phyloP scores from a whole-genome alignment of 129 eudicot genomes.

The Lactuca sativa region DNA sequence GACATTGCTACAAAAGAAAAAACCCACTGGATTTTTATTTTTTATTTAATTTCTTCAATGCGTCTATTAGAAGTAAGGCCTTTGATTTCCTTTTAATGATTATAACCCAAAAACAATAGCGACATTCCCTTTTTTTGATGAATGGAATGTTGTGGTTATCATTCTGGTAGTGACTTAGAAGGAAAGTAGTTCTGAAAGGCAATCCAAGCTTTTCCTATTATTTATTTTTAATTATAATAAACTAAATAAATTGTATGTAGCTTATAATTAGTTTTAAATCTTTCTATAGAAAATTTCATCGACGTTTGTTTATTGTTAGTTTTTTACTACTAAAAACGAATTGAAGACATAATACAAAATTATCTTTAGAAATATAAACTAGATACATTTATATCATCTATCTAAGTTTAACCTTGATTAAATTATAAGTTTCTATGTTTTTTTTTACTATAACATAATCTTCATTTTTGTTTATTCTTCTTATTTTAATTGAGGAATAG shows the following conservation, averaged over 20 bases:
- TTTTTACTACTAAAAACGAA: background rate
- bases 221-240: background rate
- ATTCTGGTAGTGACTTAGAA: conserved; percentile 47
- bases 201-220: conserved; percentile 10
- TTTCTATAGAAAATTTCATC: background rate
- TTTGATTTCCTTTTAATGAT: conserved; percentile 24
- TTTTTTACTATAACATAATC: background rate
- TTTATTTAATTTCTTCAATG: conserved; percentile 25
- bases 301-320: too few relatives aligned
- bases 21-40: background rate
- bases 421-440: background rate
- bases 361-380: too few relatives aligned
- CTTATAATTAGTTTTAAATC: background rate
- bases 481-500: background rate
- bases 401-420: background rate
- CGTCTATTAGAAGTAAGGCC: conserved; percentile 36
- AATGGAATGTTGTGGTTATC: conserved; percentile 37
- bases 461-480: background rate
- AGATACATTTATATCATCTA: background rate
- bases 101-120: background rate
- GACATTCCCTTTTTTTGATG: conserved; percentile 18
- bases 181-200: conserved; percentile 53
- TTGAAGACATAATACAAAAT: background rate
- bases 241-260: background rate
- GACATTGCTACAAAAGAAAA: background rate